Conservation (phyloP, 106 monocot species). For the Narthecium ossifragum region DNA sequence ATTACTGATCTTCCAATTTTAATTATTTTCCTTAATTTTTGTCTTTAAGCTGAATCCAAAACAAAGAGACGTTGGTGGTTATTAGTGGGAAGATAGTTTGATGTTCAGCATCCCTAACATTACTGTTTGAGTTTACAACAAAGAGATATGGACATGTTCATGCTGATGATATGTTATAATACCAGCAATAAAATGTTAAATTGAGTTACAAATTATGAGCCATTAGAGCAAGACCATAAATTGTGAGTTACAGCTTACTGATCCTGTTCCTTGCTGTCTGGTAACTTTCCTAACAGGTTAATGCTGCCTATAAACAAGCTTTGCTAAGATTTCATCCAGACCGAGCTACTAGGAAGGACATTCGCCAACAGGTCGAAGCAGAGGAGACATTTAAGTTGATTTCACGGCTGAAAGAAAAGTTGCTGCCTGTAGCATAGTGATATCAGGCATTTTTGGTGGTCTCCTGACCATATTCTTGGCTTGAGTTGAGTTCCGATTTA, state of each 20-base stretch:
- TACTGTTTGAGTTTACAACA: too few relatives aligned
- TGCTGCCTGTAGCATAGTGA: conserved; percentile 23
- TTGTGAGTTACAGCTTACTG: too few relatives aligned
- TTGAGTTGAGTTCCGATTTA: neutral
- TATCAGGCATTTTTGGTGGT: neutral
- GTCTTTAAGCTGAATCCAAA: too few relatives aligned
- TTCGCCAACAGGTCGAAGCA: conserved; percentile 75
- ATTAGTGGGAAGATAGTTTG: too few relatives aligned
- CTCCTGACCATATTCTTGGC: neutral
- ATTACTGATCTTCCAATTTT: neutral
- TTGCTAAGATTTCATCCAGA: conserved; percentile 86
- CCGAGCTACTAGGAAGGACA: conserved; percentile 57
- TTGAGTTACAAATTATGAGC: too few relatives aligned
- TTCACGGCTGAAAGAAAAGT: conserved; percentile 73
- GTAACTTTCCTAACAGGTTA: conserved; percentile 40
- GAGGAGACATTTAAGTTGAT: conserved; percentile 97
- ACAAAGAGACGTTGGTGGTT: too few relatives aligned
- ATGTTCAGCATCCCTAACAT: too few relatives aligned
- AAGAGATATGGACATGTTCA: too few relatives aligned
- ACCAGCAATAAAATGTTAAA: too few relatives aligned
- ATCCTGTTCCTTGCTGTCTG: neutral
- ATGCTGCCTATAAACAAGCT: conserved; percentile 78
- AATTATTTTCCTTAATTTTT: too few relatives aligned
- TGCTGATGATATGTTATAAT: too few relatives aligned
- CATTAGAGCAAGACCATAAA: too few relatives aligned